Base-by-base conservation (phyloP, 305 asterid species). In the Fraxinus floribunda region DNA sequence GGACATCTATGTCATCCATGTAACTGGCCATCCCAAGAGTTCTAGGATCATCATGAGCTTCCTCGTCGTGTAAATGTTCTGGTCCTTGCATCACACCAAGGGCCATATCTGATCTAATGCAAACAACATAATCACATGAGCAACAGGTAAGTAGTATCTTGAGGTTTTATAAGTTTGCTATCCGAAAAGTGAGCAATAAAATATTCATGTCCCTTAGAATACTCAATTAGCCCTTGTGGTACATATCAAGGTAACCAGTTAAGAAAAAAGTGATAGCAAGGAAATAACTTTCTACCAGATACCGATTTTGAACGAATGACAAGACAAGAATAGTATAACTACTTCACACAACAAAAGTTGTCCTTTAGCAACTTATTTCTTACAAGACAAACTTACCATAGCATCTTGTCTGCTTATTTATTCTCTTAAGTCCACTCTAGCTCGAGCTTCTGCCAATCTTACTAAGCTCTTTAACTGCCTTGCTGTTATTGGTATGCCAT, bases 381-480 rank as follows among this genome's bases (percentile, higher is more conserved):
- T 26, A 68, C 74, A 82, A 30, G 70, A 74, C 75, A 55, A 76
- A 88, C 92, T 83, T 91, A 95, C 98, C 97, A 91, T 81, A 82
- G 98, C 98, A 77, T 95, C 99, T 88, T 91, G 95, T 75, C 81
- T 85, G 85, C 94, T 92, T 84, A 95, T 94, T 83, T 93, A 97
- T 87, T 91, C 95, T 89, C 98, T 90, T 84, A 94, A 91, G 82
- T 95, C 99, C 71, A 94, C 91, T 87, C 97, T 90, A 82, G 99
- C 99, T 83, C 99, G 93, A 88, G 98, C 99, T 91, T 90, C 94
- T 73, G 98, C 98, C 87, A 96, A 90, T 90, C 99, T 89, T 49
- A 94, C 95, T 85, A 96, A 90, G 88, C 99, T 96, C 89, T 96
- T 98, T 79, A 94, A 90, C 88, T 96, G 99, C 89, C 99, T 90